Base-by-base conservation (phyloP, 768 basidiomycete genomes). In the Mycena rosella region DNA sequence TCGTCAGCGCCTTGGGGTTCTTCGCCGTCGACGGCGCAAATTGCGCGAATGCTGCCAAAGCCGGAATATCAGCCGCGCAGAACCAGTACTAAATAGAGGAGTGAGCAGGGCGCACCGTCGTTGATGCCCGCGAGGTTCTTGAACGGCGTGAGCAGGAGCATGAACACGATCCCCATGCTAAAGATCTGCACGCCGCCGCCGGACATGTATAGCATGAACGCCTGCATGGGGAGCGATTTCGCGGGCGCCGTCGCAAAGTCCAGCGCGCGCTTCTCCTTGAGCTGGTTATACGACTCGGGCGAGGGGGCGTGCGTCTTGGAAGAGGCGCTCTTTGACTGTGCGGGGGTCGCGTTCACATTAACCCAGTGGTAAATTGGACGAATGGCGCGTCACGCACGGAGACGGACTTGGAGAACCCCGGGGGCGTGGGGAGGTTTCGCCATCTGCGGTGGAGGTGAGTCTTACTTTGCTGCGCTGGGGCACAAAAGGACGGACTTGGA, bases 181-280 rank as follows among this genome's bases (percentile, higher is more conserved):
- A 98, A 98, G 47, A 98, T 92, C 79, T 98, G 96, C 17, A 98
- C 92, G 55, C 95, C 95, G 15, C 95, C 91, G 38, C 96, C 96
- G 24, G 96, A 96, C 93, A 98, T 97, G 87, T 98, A 98, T 36
- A 98, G 85, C 96, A 98, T 98, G 82, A 98, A 93, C 6, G 92
- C 95, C 75, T 98, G 96, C 96, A 98, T 98, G 5, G 96, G 96
- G 29, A 98, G 85, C 17, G 90, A 89, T 79, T 98, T 98, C 36
- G 93, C 94, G 1, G 96, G 96, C 5, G 88, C 83, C 54, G 91
- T 86, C 42, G 95, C 95, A 45, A 94, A 84, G 68, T 95, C 94
- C 92, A 95, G 94, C 47, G 95, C 95, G 29, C 93, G 89, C 73
- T 87, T 90, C 69, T 88, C 87, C 76, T 95, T 94, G 66, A 96